phyloP scores from a whole-genome alignment of 345 rosid genomes.

The Tarenaya hassleriana region DNA sequence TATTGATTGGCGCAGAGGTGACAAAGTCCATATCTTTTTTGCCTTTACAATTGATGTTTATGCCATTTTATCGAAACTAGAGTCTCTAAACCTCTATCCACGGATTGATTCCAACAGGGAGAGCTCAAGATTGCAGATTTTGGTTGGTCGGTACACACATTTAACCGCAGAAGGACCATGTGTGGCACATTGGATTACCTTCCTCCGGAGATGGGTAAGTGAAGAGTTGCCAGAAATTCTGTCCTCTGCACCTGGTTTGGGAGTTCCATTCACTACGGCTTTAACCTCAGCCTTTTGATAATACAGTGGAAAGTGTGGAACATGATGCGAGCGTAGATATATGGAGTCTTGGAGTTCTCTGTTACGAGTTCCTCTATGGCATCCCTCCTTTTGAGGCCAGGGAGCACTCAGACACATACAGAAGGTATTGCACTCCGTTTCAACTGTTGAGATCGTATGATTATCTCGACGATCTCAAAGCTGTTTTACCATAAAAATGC shows the following conservation, averaged over 20 bases:
- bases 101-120: constrained; percentile 45
- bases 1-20: constrained; percentile 84
- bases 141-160: constrained; percentile 99
- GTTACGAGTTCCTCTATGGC: constrained; percentile 88
- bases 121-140: constrained; percentile 99
- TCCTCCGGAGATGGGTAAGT: constrained; percentile 95
- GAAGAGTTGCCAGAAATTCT: not conserved
- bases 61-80: constrained; percentile 5
- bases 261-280: not conserved
- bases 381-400: constrained; percentile 88
- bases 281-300: not conserved
- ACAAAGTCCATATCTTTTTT: constrained; percentile 1
- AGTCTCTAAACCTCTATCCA: not conserved
- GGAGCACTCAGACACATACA: constrained; percentile 90
- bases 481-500: constrained; percentile 1
- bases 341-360: constrained; percentile 97
- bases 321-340: constrained; percentile 95
- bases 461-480: constrained; percentile 3
- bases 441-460: not conserved
- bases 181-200: constrained; percentile 97
- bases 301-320: constrained; percentile 88
- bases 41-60: constrained; percentile 1
- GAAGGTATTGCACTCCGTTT: constrained; percentile 42
- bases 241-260: not conserved
- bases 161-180: constrained; percentile 95